A percentile compares a stretch with the other conserved stretches of the same genome.
Evolutionary conservation across 306 rosid species (phyloP).

Genomic region (Glycine latifolia): DNA sequence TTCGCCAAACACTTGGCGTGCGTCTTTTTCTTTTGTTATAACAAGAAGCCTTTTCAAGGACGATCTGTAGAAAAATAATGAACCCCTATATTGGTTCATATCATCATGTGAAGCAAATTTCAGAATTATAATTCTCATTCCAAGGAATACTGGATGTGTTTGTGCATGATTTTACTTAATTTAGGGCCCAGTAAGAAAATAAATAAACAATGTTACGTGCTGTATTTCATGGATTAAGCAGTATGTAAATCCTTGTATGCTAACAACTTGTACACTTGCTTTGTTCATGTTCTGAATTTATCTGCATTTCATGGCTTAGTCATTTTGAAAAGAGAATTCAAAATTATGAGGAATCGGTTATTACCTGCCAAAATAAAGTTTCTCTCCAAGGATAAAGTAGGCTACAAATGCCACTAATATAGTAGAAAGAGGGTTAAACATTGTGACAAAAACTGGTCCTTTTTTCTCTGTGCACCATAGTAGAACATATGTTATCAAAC

Average conservation of each 20-base stretch:
- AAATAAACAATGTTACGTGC: no score
- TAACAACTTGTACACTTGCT: background rate
- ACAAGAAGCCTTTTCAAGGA: no score
- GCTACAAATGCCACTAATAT: constrained; percentile 73
- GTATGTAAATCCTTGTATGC: background rate
- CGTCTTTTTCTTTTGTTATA: no score
- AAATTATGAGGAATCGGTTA: background rate
- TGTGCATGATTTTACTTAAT: no score
- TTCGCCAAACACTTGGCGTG: no score
- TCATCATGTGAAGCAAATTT: constrained; percentile 21
- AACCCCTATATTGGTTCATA: no score
- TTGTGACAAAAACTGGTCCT: constrained; percentile 88
- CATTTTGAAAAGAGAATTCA: background rate
- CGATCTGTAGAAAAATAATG: no score
- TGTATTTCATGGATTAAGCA: background rate
- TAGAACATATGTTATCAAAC: constrained; percentile 64
- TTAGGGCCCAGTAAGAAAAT: no score
- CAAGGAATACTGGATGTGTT: no score
- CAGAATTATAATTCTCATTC: constrained; percentile 8
- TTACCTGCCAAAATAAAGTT: constrained; percentile 79
- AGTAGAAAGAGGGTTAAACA: constrained; percentile 72
- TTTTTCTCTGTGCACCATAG: constrained; percentile 77
- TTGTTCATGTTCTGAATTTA: background rate
- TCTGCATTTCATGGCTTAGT: background rate
- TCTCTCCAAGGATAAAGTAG: constrained; percentile 81